A percentile compares a stretch with the other conserved stretches of the same genome.
phyloP scores from a whole-genome alignment of 495 filamentous ascomycete genomes.

The Xylaria curta region DNA sequence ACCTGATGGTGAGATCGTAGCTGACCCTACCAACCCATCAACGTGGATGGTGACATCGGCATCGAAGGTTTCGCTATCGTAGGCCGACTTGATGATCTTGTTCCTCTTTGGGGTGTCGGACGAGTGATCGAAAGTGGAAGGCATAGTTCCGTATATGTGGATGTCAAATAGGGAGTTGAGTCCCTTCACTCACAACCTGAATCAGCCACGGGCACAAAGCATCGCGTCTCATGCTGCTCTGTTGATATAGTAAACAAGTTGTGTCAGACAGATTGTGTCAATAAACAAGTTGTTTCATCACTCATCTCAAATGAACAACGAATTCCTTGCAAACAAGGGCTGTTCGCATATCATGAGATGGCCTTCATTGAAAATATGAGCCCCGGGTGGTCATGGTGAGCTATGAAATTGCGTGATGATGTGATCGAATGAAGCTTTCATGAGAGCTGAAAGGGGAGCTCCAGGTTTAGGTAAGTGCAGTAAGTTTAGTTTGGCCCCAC shows the following conservation, averaged over 20 bases:
- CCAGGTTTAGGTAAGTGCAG: neutral
- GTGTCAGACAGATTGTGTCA: too few relatives aligned
- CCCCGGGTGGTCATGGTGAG: neutral
- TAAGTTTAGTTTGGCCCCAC: neutral
- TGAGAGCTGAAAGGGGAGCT: conserved; percentile 10
- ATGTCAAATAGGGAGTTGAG: neutral
- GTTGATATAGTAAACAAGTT: neutral
- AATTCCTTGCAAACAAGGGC: neutral
- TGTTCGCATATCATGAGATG: neutral
- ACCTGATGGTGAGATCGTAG: conserved; percentile 88
- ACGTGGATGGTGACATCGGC: conserved; percentile 84
- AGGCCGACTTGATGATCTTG: conserved; percentile 67
- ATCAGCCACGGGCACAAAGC: conserved; percentile 17
- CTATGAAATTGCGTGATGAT: neutral
- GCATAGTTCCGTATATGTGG: conserved; percentile 39
- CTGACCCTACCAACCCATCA: conserved; percentile 66
- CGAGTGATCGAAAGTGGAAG: conserved; percentile 47
- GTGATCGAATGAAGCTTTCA: conserved; percentile 13
- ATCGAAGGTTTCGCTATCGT: conserved; percentile 86
- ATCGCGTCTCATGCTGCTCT: conserved; percentile 20
- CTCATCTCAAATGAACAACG: neutral
- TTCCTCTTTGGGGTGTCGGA: conserved; percentile 53
- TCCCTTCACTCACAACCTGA: conserved; percentile 6
- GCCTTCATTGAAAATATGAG: neutral
- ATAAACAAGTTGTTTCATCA: neutral